phyloP scores from a whole-genome alignment of 768 basidiomycete genomes.

The Collybiopsis confluens region DNA sequence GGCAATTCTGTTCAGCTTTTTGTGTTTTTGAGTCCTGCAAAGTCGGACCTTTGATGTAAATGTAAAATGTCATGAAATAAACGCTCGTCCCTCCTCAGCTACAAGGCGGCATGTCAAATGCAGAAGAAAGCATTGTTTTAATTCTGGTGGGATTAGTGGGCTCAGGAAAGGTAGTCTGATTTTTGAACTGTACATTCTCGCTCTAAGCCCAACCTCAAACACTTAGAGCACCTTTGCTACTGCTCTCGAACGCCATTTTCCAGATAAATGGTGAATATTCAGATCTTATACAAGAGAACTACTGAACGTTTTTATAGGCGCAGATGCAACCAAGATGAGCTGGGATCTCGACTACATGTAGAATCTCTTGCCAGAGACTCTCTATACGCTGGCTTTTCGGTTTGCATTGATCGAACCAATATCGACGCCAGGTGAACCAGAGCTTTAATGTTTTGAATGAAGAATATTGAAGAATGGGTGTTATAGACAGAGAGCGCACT shows the following conservation, averaged over 20 bases:
- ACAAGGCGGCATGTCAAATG: neutral
- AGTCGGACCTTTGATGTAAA: too few species aligned
- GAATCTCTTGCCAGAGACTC: slow-evolving; percentile 52
- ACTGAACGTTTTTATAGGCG: too few species aligned
- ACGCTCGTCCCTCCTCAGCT: too few species aligned
- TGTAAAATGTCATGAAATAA: too few species aligned
- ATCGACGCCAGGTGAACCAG: slow-evolving; percentile 57
- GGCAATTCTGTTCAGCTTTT: too few species aligned
- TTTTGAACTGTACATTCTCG: neutral
- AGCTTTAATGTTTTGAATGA: neutral
- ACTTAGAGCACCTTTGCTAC: slow-evolving; percentile 67
- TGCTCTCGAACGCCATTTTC: slow-evolving; percentile 57
- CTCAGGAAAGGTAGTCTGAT: slow-evolving; percentile 58
- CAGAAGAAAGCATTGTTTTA: slow-evolving; percentile 44
- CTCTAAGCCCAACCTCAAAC: slow-evolving; percentile 2
- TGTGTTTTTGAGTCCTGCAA: too few species aligned
- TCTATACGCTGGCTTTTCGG: slow-evolving; percentile 58
- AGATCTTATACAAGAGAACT: too few species aligned
- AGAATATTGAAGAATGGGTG: too few species aligned
- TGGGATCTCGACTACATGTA: slow-evolving; percentile 64
- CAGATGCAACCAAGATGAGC: slow-evolving; percentile 78
- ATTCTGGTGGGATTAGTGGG: slow-evolving; percentile 73
- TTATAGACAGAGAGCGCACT: slow-evolving; percentile 63
- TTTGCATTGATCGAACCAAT: slow-evolving; percentile 78
- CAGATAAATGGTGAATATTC: slow-evolving; percentile 52